Percentiles rank a stretch among this genome's conserved stretches.
Conservation (phyloP, 495 filamentous ascomycete species). For the Tuber magnatum region DNA sequence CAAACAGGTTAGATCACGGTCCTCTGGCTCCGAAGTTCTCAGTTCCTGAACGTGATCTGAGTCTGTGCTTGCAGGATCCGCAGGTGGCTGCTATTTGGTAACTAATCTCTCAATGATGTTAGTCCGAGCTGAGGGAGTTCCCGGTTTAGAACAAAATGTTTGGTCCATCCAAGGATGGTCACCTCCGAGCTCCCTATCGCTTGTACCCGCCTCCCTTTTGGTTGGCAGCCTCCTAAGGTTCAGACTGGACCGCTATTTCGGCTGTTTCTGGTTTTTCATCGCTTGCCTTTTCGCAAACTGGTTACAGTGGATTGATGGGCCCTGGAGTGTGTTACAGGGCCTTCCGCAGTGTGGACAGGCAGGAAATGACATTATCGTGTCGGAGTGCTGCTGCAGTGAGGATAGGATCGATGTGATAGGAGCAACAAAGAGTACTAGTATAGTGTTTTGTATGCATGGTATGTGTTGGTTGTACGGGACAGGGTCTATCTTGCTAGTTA, state of each 20-base stretch:
- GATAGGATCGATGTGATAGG: not conserved
- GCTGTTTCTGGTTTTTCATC: not conserved
- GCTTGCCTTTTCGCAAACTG: not conserved
- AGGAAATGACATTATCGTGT: too few species aligned
- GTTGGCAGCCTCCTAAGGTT: not conserved
- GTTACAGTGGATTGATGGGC: not conserved
- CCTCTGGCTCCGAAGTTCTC: not conserved
- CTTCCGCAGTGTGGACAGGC: not conserved
- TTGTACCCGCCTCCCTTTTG: not conserved
- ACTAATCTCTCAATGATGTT: not conserved
- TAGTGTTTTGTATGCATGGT: too few species aligned
- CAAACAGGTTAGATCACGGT: constrained; percentile 4
- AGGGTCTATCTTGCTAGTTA: too few species aligned
- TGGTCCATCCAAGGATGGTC: not conserved
- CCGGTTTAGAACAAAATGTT: not conserved
- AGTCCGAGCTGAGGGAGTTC: too few species aligned
- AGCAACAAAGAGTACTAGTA: too few species aligned
- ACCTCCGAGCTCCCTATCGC: not conserved
- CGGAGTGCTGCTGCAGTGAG: too few species aligned
- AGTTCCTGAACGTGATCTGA: not conserved
- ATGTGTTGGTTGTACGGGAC: too few species aligned
- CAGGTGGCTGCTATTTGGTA: too few species aligned
- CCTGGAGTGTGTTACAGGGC: not conserved
- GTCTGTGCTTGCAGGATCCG: too few species aligned
- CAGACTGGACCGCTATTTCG: not conserved